A percentile compares a stretch with the other conserved stretches of the same genome.
Conservation (phyloP, 2,329 filamentous ascomycete species). For the Biscogniauxia sp. region DNA sequence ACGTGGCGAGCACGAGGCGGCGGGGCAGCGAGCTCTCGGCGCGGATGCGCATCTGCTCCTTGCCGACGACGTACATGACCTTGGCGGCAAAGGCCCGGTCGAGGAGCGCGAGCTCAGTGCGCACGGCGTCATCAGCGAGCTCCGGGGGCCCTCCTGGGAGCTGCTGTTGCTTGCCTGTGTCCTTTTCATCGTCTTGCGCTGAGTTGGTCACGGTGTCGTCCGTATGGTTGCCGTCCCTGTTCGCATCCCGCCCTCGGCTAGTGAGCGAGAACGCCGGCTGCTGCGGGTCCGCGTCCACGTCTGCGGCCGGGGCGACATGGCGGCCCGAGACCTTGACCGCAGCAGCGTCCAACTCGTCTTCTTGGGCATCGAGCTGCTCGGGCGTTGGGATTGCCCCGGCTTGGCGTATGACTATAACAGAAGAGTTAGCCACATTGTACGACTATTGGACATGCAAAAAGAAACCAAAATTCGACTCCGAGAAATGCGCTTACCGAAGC, state of each 20-base stretch:
- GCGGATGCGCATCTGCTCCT: slow-evolving; percentile 57
- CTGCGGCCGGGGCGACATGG: background rate
- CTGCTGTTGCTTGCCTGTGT: slow-evolving; percentile 8
- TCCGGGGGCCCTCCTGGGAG: slow-evolving; percentile 11
- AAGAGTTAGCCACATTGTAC: background rate
- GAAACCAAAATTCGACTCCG: background rate
- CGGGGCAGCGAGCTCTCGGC: slow-evolving; percentile 38
- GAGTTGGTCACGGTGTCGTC: background rate
- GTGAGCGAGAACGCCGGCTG: background rate
- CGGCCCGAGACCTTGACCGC: slow-evolving; percentile 1
- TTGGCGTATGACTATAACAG: slow-evolving; percentile 37
- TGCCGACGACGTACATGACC: slow-evolving; percentile 58
- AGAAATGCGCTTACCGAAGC: slow-evolving; percentile 29
- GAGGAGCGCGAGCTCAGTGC: slow-evolving; percentile 43
- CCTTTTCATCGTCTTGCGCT: slow-evolving; percentile 6
- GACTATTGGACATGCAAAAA: background rate
- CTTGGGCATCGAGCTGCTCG: background rate
- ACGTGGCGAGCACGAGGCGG: slow-evolving; percentile 48
- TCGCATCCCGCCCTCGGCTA: background rate
- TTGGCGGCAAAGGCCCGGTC: slow-evolving; percentile 45
- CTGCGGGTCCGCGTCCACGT: background rate
- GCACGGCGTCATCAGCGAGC: slow-evolving; percentile 27
- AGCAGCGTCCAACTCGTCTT: slow-evolving; percentile 8
- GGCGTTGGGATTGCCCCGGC: slow-evolving; percentile 16
- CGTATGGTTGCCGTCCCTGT: background rate